Evolutionary conservation across 129 eudicot genomes (phyloP), one percentile per base, ranked within the genome.

Genomic region (Chrysanthemum makinoi): DNA sequence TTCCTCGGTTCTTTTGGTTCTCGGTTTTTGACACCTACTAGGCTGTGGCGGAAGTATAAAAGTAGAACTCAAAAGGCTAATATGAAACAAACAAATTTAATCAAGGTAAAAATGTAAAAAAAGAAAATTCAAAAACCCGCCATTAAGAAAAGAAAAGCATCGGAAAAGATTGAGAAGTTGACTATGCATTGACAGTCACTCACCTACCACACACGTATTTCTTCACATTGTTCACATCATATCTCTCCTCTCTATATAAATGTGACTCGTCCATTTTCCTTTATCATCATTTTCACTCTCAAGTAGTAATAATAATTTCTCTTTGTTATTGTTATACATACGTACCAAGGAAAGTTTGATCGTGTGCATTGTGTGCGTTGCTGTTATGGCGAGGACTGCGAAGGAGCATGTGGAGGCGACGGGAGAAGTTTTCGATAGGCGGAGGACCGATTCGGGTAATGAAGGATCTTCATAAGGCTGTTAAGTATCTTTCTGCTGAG

Each of bases 381-480:
- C 0, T 6, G 10, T 17, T 10, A 57, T 9, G 33, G 20, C 60
- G 15, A 17, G 0, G 19, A 55, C 60, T 55, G 39, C 15, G n/a
- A 63, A 39, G 51, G 48, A 63, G 6, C 68, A 63, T 39, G 68
- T 63, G 51, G 52, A 18, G 51, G 51, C 22, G 28, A 0, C 26
- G 51, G 51, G 39, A 15, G 0, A 63, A 63, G 51, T 63, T 63
- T 3, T 39, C 50, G 50, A 39, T 63, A 0, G 26, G 68, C n/a
- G 68, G 52, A 8, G 14, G 39, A 39, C 51, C 52, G 52, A 63
- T 6, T 39, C 51, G 7, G 68, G 1, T 35, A 63, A 35, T 15
- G 2, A 14, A 63, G 48, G 68, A 39, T 63, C 52, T 63, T 7
- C 52, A 63, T 39, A 24, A 63, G 12, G 68, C 68, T 2, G 68